Base-by-base conservation (phyloP, 2,329 filamentous ascomycete genomes). In the Ilyonectria robusta region DNA sequence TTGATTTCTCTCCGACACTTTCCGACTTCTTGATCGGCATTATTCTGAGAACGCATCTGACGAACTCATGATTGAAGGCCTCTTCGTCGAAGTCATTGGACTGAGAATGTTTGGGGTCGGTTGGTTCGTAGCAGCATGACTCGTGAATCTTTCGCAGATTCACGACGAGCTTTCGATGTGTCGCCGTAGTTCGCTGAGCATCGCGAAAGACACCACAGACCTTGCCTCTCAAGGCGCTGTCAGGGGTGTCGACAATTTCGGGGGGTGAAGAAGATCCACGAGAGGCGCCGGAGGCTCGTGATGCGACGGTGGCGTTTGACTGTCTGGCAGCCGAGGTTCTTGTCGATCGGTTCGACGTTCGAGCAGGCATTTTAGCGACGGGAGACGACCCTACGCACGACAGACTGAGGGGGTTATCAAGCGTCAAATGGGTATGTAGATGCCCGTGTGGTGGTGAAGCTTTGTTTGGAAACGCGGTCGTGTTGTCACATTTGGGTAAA, bases 1-100 rank as follows among this genome's bases (percentile, higher is more conserved):
- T 89, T 17, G 93, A 88, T 75, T 93, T 91, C 79, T 98, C 95
- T 26, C 94, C 96, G 2, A 93, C 95, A 15, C 89, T 86, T 82
- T 99, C 96, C 42, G 93, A 92, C 85, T 98, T 98, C 85, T 95
- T 97, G 65, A 98, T 91, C 1, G 92, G 89, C 84, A 99, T 89
- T 57, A 95, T 88, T 62, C 94, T 88, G 72, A 97, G 81, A 26
- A 97, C 87, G 77, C 94, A 98, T 77, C 96, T 88, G 63, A 91
- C 88, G 64, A 98, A 90, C 79, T 99, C 95, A 31, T 86, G 84
- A 76, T 96, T 97, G 84, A 99, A 98, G 65, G 96, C 92, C 55
- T 91, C 88, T 79, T 97, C 94, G 50, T 94, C 91, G 69, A 95
- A 93, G 11, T 94, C 92, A 71, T 91, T 88, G 11, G 87, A 83